Evolutionary conservation across 306 rosid species (phyloP).

Genomic region (Ziziphus jujuba): DNA sequence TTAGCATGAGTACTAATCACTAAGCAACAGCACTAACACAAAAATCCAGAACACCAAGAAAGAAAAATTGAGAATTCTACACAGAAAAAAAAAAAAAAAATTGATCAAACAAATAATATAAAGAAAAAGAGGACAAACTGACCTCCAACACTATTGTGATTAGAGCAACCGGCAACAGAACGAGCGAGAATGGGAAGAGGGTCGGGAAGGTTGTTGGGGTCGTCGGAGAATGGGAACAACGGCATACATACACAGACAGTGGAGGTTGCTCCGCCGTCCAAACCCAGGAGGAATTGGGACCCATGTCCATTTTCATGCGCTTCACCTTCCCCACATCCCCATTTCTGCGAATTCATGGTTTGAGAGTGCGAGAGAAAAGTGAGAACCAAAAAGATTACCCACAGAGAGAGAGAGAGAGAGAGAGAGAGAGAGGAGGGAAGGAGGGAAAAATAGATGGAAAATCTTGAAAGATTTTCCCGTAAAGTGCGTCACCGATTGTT

Average conservation of each 20-base stretch:
- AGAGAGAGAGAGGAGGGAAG: no score
- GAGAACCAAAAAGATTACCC: no score
- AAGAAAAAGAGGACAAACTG: neutral
- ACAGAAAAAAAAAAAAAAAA: neutral
- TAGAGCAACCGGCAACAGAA: slow-evolving; percentile 80
- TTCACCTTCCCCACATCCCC: neutral
- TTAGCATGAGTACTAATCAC: no score
- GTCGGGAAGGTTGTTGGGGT: slow-evolving; percentile 34
- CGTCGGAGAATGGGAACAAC: slow-evolving; percentile 34
- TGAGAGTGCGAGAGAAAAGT: no score
- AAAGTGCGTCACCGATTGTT: no score
- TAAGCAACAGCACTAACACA: no score
- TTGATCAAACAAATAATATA: neutral
- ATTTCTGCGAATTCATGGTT: neutral
- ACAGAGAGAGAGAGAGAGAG: no score
- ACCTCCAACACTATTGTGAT: slow-evolving; percentile 90
- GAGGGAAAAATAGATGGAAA: no score
- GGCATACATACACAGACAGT: slow-evolving; percentile 80
- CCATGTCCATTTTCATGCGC: neutral
- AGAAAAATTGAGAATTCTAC: no score
- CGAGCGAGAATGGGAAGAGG: slow-evolving; percentile 69
- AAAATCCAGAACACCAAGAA: no score
- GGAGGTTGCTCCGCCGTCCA: slow-evolving; percentile 84
- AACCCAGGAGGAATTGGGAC: slow-evolving; percentile 55
- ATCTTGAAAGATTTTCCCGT: no score